phyloP scores from a whole-genome alignment of 768 basidiomycete species.

The Pisolithus tinctorius region DNA sequence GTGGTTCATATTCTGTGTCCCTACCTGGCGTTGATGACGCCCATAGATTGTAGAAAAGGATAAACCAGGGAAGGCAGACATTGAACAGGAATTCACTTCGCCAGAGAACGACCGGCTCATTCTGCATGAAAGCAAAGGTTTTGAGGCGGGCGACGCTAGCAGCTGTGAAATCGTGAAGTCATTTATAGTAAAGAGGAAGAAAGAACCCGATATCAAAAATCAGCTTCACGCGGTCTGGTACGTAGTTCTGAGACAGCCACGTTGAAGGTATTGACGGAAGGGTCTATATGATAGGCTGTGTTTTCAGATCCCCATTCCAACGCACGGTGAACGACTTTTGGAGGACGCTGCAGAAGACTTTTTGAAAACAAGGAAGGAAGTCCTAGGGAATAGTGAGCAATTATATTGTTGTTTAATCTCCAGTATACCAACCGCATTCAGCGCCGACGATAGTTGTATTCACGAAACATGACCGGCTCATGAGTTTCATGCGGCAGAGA shows the following conservation, averaged over 20 bases:
- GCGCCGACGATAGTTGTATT: conserved; percentile 1
- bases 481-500: background rate
- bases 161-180: conserved; percentile 2
- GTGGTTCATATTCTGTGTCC: background rate
- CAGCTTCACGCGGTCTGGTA: conserved; percentile 11
- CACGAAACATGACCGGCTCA: conserved; percentile 3
- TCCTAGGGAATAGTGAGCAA: conserved; percentile 3
- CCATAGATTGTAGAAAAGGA: background rate
- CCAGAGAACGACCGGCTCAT: conserved; percentile 6
- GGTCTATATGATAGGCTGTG: background rate
- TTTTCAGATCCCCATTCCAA: background rate
- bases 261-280: background rate
- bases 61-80: background rate
- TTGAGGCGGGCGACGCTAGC: conserved; percentile 5
- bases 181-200: conserved; percentile 4
- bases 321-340: background rate
- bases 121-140: conserved; percentile 13
- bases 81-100: conserved; percentile 7
- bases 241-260: background rate
- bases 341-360: background rate
- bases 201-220: background rate
- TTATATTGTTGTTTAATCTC: background rate
- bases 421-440: background rate
- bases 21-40: background rate
- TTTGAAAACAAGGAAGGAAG: background rate